Evolutionary conservation across 2,329 filamentous ascomycete genomes (phyloP), one percentile per base, ranked within the genome.

Genomic region (Plectosphaerella plurivora): DNA sequence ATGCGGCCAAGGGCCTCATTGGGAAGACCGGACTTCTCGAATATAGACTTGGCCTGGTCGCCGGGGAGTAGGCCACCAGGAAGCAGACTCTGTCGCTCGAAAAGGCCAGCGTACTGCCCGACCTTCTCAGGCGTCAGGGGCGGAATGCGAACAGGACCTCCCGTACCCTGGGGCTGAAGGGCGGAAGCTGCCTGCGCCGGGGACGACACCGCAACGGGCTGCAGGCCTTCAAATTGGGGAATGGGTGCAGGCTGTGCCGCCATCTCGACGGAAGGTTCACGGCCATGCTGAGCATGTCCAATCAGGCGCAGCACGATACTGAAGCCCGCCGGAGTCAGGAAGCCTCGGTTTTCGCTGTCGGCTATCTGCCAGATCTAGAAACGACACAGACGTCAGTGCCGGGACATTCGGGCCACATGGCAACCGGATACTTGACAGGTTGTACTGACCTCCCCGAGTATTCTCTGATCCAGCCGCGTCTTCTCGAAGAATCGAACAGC

Each of bases 401-500:
- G 18, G 18, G 3, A 16, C 5, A 4, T 44, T 16, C n/a, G 41
- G 16, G n/a, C n/a, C 7, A 20, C 5, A 20, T 45, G 15, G 51
- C 51, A 24, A 53, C 49, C 50, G 15, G 28, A 9, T 37, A 15
- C 11, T 51, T 18, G n/a, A 15, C 8, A n/a, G 18, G 11, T 50
- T n/a, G 18, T 16, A 76, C 83, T 61, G 73, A 93, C 89, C 83
- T 96, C 87, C 70, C 93, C 94, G 54, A 99, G 79, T 47, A 94
- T 80, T 56, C 89, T 85, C 51, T 92, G 90, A 56, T 93, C 85
- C 47, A 99, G 79, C 61, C 89, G 87, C 45, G 94, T 97, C 78
- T 94, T 94, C 72, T 97, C 92, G 67, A 99, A 99, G 77, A 99
- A 97, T 68, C 91, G 90, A 69, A 99, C 92, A 54, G 94, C 94